Evolutionary conservation across 192 early-diverging fungal genomes (phyloP), one percentile per base, ranked within the genome.

Genomic region (Funneliformis geosporum): DNA sequence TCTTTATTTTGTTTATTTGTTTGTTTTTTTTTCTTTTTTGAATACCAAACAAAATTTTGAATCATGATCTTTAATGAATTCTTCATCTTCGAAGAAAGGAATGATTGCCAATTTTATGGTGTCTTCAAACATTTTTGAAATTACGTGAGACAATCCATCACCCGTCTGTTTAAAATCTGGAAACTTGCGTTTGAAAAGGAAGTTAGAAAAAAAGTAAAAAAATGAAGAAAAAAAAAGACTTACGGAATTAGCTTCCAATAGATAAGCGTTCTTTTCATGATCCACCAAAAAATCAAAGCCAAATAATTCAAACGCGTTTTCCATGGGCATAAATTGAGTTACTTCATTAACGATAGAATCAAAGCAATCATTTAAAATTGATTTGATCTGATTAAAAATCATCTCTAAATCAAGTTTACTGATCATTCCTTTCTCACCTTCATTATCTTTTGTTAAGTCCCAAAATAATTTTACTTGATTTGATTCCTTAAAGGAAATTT

Each of bases 111-210:
- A 25, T 23, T 76, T 60, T 1, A 83, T 84, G 8, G 90, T 89
- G 5, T 86, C 87, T 7, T 84, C 82, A 84, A 92, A 90, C 50
- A 92, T 83, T 2, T 89, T 87, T 60, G 90, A 85, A 33, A 92
- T 90, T 11, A 91, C 82, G 55, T 83, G 83, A 75, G 87, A 86
- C 28, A 88, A 50, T 11, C 75, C 50, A 40, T 38, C 70, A 14
- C 91, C 90, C 1, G 91, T 92, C 71, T 92, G 91, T 76, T 91
- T 91, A 74, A 92, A 92, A 79, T 91, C 91, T 21, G 91, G 91
- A 69, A 88, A 92, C 83, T n/a, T 86, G 70, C 44, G 8, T 27
- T 2, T 4, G 4, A 27, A 18, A 38, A 38, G 60, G 14, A 42
- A 73, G 60, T 14, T 27, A 76, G 43, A 44, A 44, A 18, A n/a